Base-by-base conservation (phyloP, 2,329 filamentous ascomycete species). In the Cercospora sp. region DNA sequence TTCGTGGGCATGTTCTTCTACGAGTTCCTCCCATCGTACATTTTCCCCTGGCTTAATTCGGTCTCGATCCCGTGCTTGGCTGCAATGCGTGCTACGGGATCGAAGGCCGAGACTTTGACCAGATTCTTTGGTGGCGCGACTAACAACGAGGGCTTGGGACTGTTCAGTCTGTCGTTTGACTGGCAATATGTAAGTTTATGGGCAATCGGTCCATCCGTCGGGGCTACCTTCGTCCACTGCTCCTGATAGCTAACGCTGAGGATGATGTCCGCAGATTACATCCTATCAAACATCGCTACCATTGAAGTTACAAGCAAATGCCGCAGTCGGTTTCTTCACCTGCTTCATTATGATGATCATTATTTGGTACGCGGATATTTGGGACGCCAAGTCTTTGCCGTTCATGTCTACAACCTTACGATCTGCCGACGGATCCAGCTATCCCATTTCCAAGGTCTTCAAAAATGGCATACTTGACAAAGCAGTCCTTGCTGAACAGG, bases 51-150 rank as follows among this genome's bases (percentile, higher is more conserved):
- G 83, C 80, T 87, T 9, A 86, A 86, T 73, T 84, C 83, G 0
- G 77, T 87, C 13, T 87, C 85, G 0, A 81, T 87, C 8, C 83
- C 84, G 0, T 87, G 85, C 67, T 73, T 87, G 13, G 85, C 85
- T 1, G 75, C 85, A 0, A 84, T 85, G 81, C 79, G 85, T 42
- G 80, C 84, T 0, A 85, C 81, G 0, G 83, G 84, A 5, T 70
- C 72, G 8, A 86, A 78, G 51, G 84, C 81, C 1, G 73, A 74
- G 0, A 69, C 80, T 0, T 77, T 87, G 9, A 85, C 82, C 0
- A 83, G 80, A 23, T 58, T 86, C 0, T 87, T 87, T 64, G 85
- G 85, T 7, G 85, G 85, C 0, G 78, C 84, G 2, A 75, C 80
- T 5, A 85, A 83, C 67, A 87, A 87, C 58, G 83, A 87, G 69